Percentiles rank a stretch among this genome's conserved stretches.
Evolutionary conservation across 495 filamentous ascomycete genomes (phyloP).

Genomic region (Terfezia boudieri): DNA sequence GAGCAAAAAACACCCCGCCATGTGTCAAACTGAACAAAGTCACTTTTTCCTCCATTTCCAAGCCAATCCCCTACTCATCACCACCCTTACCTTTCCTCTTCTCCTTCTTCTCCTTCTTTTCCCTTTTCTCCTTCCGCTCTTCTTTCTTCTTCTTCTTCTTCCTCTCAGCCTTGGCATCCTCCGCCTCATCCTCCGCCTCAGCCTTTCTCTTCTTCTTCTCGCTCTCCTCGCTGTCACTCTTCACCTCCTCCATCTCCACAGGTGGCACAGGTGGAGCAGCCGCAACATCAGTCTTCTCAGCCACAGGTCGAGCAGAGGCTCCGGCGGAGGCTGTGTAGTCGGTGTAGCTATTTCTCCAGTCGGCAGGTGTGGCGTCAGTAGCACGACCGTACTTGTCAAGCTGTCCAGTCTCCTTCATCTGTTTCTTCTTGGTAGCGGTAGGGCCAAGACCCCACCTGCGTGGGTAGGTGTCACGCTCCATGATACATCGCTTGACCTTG

Average conservation of each 20-base stretch:
- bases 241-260: slow-evolving; percentile 19
- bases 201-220: slow-evolving; percentile 13
- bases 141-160: slow-evolving; percentile 55
- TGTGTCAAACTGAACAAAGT: no score
- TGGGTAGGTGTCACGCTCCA: slow-evolving; percentile 95
- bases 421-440: slow-evolving; percentile 85
- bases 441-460: slow-evolving; percentile 86
- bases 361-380: slow-evolving; percentile 75
- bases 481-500: slow-evolving; percentile 94
- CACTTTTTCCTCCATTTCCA: no score
- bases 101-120: slow-evolving; percentile 46
- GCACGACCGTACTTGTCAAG: slow-evolving; percentile 87
- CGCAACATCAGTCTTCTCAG: slow-evolving; percentile 21
- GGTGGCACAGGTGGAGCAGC: slow-evolving; percentile 21
- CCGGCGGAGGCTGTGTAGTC: slow-evolving; percentile 45
- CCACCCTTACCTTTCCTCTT: slow-evolving; percentile 27
- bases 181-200: slow-evolving; percentile 22
- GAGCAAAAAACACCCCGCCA: no score
- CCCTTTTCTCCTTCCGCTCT: slow-evolving; percentile 48
- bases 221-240: slow-evolving; percentile 21
- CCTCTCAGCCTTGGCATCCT: slow-evolving; percentile 8
- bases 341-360: slow-evolving; percentile 76
- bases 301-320: slow-evolving; percentile 22
- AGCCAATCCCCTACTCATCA: background rate
- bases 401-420: slow-evolving; percentile 93